These are phyloP conservation scores for Aspergillus affinis DNA, from an alignment of 495 filamentous ascomycete species.

Conservation along the genomic window DNA sequence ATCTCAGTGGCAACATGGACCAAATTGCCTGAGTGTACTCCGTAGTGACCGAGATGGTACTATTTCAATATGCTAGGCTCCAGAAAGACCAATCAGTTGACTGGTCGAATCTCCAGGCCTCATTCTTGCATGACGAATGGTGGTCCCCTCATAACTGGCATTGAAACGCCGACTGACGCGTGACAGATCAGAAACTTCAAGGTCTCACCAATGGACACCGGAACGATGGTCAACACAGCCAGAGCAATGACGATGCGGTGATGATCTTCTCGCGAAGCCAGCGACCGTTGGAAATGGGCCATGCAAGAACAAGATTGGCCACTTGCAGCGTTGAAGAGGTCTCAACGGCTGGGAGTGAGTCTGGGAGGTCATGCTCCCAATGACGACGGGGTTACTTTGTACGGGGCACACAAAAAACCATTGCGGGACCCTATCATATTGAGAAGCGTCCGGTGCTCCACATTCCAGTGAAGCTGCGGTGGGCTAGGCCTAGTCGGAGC, in stretches of 20 bases:
- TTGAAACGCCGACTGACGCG: conserved; percentile 28
- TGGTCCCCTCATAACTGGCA: conserved; percentile 8
- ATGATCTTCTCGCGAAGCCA: background rate
- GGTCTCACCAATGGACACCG: too few relatives aligned
- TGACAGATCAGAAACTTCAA: conserved; percentile 36
- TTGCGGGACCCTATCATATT: background rate
- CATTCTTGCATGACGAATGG: conserved; percentile 11
- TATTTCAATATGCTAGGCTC: background rate
- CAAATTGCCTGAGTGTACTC: background rate
- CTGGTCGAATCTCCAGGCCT: conserved; percentile 15
- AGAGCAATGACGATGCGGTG: too few relatives aligned
- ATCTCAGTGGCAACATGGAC: conserved; percentile 7
- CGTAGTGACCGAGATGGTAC: background rate
- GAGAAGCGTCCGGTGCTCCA: background rate
- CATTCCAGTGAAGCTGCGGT: background rate
- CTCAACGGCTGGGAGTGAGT: too few relatives aligned
- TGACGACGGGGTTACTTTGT: too few relatives aligned
- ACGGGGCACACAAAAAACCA: too few relatives aligned
- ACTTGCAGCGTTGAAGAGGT: too few relatives aligned
- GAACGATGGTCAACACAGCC: background rate
- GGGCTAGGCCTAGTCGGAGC: conserved; percentile 15
- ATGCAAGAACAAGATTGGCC: too few relatives aligned
- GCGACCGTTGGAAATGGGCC: conserved; percentile 15
- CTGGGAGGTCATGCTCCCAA: too few relatives aligned
- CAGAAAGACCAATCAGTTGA: conserved; percentile 11